Evolutionary conservation across 2,329 filamentous ascomycete species (phyloP), one percentile per base, ranked within the genome.

Genomic region (Exophiala spinifera): DNA sequence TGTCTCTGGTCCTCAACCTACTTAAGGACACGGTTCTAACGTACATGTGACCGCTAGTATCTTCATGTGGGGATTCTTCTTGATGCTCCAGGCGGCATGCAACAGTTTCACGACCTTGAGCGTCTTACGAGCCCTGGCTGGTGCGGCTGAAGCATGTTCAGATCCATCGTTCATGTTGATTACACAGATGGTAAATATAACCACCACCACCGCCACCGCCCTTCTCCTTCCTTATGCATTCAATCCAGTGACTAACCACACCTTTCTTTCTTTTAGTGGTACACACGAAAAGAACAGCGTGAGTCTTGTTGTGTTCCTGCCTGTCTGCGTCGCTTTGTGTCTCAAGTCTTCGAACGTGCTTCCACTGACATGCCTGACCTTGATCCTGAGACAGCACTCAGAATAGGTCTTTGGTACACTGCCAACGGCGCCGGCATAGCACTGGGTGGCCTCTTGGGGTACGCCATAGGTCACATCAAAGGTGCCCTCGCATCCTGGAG

Each of bases 401-500:
- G 83, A 0, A 82, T 84, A 46, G 80, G 79, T 1, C 69, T 80
- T 0, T 85, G 81, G 80, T 84, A 82, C 83, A 55, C 60, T 4
- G 57, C 59, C 23, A 64, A 63, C 46, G 57, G 59, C 64, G 72
- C 68, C 47, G 81, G 79, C 0, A 76, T 74, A 14, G 81, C 81
- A 42, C 70, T 79, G 0, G 78, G 79, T 7, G 79, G 79, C 20
- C 56, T 67, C 6, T 53, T 69, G 13, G 65, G 63, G 19, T 69
- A 69, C 49, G 67, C 61, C 19, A 65, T 68, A 21, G 64, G 63
- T 10, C 64, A 66, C 39, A 66, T 65, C 60, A 72, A 75, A 36
- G 81, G 79, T 13, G 70, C 74, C 1, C 72, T 87, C 17, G 73
- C 78, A 0, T 79, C 78, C 0, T 88, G 84, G 84, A 82, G 81